Percentiles rank a stretch among this genome's conserved stretches.
phyloP scores from a whole-genome alignment of 1,284 basidiomycete species.

The Coniferiporia sulphurascens region DNA sequence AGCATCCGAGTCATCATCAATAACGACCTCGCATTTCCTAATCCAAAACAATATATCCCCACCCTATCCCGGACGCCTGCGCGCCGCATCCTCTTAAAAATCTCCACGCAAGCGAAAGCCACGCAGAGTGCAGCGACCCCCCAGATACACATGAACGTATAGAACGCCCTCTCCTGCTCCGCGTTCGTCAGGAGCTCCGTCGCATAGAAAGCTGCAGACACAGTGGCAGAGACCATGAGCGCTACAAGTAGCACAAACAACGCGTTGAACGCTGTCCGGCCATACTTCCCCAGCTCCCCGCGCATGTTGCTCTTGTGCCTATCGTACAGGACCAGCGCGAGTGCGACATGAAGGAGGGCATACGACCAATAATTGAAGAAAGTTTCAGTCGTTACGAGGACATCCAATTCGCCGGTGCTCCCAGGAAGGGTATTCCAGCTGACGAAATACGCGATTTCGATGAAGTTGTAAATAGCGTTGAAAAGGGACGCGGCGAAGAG shows the following conservation, averaged over 20 bases:
- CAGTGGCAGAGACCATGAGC: not conserved
- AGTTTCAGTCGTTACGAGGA: not conserved
- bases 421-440: not conserved
- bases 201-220: not conserved
- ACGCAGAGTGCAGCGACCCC: not conserved
- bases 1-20: not conserved
- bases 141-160: not conserved
- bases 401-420: not conserved
- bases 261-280: not conserved
- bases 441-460: not conserved
- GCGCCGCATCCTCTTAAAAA: too few relatives aligned
- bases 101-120: too few relatives aligned
- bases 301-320: not conserved
- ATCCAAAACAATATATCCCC: not conserved
- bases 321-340: not conserved
- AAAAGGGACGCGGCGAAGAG: conserved; percentile 1
- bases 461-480: not conserved
- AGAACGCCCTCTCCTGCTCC: not conserved
- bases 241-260: not conserved
- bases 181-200: not conserved
- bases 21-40: not conserved
- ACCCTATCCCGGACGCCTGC: not conserved
- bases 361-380: not conserved
- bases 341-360: not conserved
- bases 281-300: not conserved